phyloP scores from a whole-genome alignment of 495 filamentous ascomycete species.

The Physcia stellaris region DNA sequence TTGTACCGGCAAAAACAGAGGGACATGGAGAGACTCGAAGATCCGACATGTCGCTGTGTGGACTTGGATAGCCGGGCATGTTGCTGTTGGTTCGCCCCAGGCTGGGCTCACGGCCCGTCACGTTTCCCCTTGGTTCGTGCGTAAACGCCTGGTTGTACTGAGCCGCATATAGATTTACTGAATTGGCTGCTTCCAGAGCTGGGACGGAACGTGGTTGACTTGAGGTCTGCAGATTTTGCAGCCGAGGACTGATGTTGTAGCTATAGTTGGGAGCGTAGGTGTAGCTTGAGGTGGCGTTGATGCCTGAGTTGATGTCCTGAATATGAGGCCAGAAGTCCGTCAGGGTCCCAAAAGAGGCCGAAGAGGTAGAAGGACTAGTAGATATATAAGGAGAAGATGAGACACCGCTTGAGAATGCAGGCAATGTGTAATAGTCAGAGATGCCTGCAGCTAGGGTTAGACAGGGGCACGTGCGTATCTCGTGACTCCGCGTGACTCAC shows the following conservation, averaged over 20 bases:
- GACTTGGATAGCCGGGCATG: constrained; percentile 15
- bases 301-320: constrained; percentile 9
- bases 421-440: no score
- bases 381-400: constrained; percentile 9
- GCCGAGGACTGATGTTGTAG: no score
- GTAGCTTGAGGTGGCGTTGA: constrained; percentile 2
- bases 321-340: constrained; percentile 9
- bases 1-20: constrained; percentile 8
- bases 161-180: constrained; percentile 12
- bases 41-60: constrained; percentile 13
- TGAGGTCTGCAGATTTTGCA: no score
- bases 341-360: constrained; percentile 7
- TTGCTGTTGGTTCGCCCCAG: constrained; percentile 5
- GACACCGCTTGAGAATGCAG: constrained; percentile 2
- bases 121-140: constrained; percentile 2
- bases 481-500: constrained; percentile 16
- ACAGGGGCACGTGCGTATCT: not conserved
- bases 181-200: no score
- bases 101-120: not conserved
- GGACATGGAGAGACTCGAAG: constrained; percentile 10
- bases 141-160: constrained; percentile 1
- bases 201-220: no score
- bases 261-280: no score
- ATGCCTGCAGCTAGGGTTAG: no score
- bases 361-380: constrained; percentile 1